A percentile compares a stretch with the other conserved stretches of the same genome.
Conservation (phyloP, 2,329 filamentous ascomycete species). For the Neoarthrinium moseri region DNA sequence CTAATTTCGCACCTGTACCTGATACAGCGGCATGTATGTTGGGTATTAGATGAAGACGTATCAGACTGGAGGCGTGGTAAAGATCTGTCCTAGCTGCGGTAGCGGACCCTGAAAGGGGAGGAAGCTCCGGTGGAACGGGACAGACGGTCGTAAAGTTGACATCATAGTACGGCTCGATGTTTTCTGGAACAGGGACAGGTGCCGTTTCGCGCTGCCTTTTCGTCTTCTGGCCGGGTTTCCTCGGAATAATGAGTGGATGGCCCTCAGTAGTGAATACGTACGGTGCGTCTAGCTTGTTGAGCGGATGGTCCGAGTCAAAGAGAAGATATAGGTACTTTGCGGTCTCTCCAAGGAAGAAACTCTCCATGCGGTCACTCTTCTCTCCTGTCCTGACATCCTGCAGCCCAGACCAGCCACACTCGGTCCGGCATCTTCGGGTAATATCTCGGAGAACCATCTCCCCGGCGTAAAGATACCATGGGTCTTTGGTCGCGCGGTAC, state of each 20-base stretch:
- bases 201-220: slow-evolving; percentile 21
- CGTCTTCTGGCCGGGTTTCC: slow-evolving; percentile 29
- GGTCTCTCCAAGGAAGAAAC: slow-evolving; percentile 96
- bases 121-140: slow-evolving; percentile 55
- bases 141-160: slow-evolving; percentile 60
- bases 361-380: slow-evolving; percentile 94
- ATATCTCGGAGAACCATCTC: slow-evolving; percentile 95
- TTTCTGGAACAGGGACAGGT: slow-evolving; percentile 17
- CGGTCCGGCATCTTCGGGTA: slow-evolving; percentile 81
- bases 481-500: slow-evolving; percentile 90
- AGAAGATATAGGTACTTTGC: slow-evolving; percentile 93
- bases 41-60: slow-evolving; percentile 76
- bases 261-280: slow-evolving; percentile 97
- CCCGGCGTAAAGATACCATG: slow-evolving; percentile 93
- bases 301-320: slow-evolving; percentile 80
- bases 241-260: slow-evolving; percentile 84
- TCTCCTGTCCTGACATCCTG: slow-evolving; percentile 81
- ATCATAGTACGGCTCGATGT: slow-evolving; percentile 36
- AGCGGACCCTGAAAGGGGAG: slow-evolving; percentile 73
- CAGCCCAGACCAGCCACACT: slow-evolving; percentile 90
- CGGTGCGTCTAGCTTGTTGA: slow-evolving; percentile 82
- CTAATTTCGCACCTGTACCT: neutral
- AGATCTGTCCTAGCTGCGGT: slow-evolving; percentile 78
- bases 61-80: slow-evolving; percentile 85
- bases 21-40: slow-evolving; percentile 49